Conservation (phyloP, 2,329 filamentous ascomycete species). For the Alternaria sp. region DNA sequence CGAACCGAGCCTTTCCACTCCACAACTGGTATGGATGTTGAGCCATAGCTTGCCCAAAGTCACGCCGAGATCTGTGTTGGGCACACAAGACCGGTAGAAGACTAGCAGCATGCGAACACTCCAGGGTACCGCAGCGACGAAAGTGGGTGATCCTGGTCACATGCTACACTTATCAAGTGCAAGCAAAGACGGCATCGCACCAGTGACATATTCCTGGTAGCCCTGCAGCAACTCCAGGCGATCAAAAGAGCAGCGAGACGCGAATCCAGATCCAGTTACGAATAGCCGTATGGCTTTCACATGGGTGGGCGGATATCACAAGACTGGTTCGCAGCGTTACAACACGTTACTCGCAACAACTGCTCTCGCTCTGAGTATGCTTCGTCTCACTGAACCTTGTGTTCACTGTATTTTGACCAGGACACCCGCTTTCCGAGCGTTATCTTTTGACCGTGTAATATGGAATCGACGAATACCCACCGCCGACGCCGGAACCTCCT, state of each 20-base stretch:
- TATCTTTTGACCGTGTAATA: constrained; percentile 29
- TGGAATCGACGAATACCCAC: constrained; percentile 35
- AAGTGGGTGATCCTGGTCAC: constrained; percentile 33
- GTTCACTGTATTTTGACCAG: constrained; percentile 28
- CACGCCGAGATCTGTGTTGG: constrained; percentile 39
- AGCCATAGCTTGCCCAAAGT: constrained; percentile 40
- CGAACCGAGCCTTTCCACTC: constrained; percentile 29
- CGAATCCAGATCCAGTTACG: constrained; percentile 16
- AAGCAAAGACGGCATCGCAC: constrained; percentile 28
- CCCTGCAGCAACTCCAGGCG: constrained; percentile 18
- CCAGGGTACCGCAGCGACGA: constrained; percentile 36
- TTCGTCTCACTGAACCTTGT: constrained; percentile 24
- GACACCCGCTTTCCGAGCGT: constrained; percentile 38
- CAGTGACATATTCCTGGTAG: constrained; percentile 21
- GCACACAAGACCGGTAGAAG: constrained; percentile 42
- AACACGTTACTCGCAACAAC: constrained; percentile 17
- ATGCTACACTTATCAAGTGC: constrained; percentile 17
- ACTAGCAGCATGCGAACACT: constrained; percentile 46
- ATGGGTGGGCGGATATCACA: constrained; percentile 31
- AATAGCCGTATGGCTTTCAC: constrained; percentile 20
- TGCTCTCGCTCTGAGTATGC: constrained; percentile 17
- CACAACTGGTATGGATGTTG: constrained; percentile 33
- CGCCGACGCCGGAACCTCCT: constrained; percentile 32
- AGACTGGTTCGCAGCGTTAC: constrained; percentile 27
- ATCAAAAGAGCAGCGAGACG: constrained; percentile 22